Evolutionary conservation across 345 rosid species (phyloP).

Genomic region (Euphorbia pulcherrima): DNA sequence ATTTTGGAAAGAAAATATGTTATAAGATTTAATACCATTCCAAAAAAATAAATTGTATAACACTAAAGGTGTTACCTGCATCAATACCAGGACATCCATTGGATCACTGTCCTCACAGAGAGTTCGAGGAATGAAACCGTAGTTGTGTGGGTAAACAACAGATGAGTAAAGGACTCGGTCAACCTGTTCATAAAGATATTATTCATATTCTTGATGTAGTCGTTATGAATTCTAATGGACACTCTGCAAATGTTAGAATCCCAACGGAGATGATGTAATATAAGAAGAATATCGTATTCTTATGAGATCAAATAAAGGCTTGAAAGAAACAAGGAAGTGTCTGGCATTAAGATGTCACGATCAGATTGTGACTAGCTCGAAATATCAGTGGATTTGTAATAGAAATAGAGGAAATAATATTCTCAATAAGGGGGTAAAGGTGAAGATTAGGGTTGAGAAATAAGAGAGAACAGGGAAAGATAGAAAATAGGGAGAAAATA

Average conservation of each 20-base stretch:
- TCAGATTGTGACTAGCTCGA: no score
- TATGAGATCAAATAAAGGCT: not conserved
- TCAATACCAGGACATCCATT: constrained; percentile 86
- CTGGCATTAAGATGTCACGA: no score
- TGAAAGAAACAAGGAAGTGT: not conserved
- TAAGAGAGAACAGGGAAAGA: no score
- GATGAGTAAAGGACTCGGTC: constrained; percentile 96
- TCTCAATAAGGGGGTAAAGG: no score
- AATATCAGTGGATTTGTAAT: no score
- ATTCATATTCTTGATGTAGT: not conserved
- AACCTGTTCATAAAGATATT: constrained; percentile 50
- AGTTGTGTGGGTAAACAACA: constrained; percentile 98
- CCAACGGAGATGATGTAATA: not conserved
- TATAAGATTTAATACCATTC: not conserved
- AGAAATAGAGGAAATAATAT: no score
- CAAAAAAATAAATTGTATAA: not conserved
- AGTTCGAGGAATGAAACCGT: constrained; percentile 96
- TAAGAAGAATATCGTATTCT: not conserved
- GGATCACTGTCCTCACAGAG: constrained; percentile 98
- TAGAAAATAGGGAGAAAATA: no score
- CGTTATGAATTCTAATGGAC: not conserved
- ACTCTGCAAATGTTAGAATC: not conserved
- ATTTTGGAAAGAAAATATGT: constrained; percentile 4
- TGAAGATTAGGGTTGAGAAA: no score
- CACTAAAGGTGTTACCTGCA: constrained; percentile 65